Evolutionary conservation across 1,139 yeast species (phyloP).

Genomic region (Casaregolazyma lundiana): DNA sequence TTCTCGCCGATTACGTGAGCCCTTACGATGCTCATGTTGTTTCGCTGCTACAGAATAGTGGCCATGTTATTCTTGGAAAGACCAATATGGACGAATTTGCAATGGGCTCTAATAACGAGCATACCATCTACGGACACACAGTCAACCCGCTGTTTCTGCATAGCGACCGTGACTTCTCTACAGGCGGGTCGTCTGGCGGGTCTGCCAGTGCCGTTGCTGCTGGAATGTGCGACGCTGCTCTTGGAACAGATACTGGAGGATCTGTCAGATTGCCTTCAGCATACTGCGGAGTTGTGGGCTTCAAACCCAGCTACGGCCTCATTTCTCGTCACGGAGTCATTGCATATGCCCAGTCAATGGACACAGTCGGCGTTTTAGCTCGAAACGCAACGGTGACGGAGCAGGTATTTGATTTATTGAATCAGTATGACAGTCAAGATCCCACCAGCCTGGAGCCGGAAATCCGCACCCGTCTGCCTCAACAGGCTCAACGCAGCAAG

Average conservation of each 20-base stretch:
- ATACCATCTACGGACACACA: slow-evolving; percentile 51
- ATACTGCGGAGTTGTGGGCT: slow-evolving; percentile 76
- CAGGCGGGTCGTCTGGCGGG: slow-evolving; percentile 97
- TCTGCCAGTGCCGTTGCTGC: slow-evolving; percentile 88
- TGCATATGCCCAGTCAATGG: slow-evolving; percentile 90
- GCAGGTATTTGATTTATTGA: slow-evolving; percentile 52
- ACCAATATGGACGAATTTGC: slow-evolving; percentile 97
- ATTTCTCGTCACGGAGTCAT: slow-evolving; percentile 89
- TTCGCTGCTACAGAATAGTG: slow-evolving; percentile 45
- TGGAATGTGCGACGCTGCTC: slow-evolving; percentile 56
- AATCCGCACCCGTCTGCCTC: slow-evolving; percentile 23
- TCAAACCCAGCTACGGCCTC: slow-evolving; percentile 90
- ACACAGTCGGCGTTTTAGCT: slow-evolving; percentile 84
- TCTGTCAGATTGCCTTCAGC: slow-evolving; percentile 90
- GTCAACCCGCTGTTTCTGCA: slow-evolving; percentile 53
- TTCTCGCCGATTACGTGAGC: slow-evolving; percentile 49
- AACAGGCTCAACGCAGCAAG: slow-evolving; percentile 8
- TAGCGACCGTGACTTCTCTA: slow-evolving; percentile 34
- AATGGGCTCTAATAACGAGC: slow-evolving; percentile 68
- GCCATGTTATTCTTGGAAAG: slow-evolving; percentile 59
- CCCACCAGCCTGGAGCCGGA: slow-evolving; percentile 61
- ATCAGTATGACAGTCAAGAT: slow-evolving; percentile 64
- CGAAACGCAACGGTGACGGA: slow-evolving; percentile 42
- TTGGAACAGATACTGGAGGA: slow-evolving; percentile 98
- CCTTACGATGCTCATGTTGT: slow-evolving; percentile 83